These are phyloP conservation scores for Cardamine resedifolia DNA, from an alignment of 345 rosid species.

Conservation along the genomic window DNA sequence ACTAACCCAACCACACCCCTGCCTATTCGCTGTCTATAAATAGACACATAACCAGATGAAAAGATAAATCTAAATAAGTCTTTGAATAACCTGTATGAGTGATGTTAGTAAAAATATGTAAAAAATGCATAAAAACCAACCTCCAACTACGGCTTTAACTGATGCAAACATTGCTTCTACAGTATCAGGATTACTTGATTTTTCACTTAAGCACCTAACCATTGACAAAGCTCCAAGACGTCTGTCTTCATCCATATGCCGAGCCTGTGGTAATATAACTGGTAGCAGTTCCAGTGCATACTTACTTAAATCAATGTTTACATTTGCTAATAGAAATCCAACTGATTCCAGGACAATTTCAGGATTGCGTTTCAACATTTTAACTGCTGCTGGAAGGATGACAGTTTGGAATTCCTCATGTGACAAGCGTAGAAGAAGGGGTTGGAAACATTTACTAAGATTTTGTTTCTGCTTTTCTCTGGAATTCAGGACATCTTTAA, in stretches of 20 bases:
- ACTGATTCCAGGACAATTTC: constrained; percentile 87
- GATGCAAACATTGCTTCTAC: constrained; percentile 76
- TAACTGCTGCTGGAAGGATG: constrained; percentile 77
- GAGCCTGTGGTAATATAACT: constrained; percentile 74
- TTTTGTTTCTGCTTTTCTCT: constrained; percentile 64
- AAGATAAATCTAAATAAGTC: background rate
- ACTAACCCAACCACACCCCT: constrained; percentile 1
- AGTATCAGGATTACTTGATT: constrained; percentile 94
- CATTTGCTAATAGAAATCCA: constrained; percentile 59
- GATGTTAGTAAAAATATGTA: background rate
- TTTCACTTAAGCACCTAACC: constrained; percentile 64
- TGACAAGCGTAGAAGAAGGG: constrained; percentile 58
- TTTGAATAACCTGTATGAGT: background rate
- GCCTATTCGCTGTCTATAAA: background rate
- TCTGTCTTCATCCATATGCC: constrained; percentile 86
- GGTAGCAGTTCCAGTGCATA: constrained; percentile 77
- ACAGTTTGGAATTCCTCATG: constrained; percentile 78
- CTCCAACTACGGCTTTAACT: constrained; percentile 83
- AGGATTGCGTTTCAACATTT: constrained; percentile 97
- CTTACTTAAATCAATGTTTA: constrained; percentile 86
- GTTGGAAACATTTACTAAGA: constrained; percentile 64
- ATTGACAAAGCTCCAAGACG: constrained; percentile 67
- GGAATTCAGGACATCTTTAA: constrained; percentile 75
- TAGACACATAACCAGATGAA: background rate
- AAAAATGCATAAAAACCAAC: constrained; percentile 42